Conservation (phyloP, 306 rosid genomes). For the Cyclanthera cordifolia region DNA sequence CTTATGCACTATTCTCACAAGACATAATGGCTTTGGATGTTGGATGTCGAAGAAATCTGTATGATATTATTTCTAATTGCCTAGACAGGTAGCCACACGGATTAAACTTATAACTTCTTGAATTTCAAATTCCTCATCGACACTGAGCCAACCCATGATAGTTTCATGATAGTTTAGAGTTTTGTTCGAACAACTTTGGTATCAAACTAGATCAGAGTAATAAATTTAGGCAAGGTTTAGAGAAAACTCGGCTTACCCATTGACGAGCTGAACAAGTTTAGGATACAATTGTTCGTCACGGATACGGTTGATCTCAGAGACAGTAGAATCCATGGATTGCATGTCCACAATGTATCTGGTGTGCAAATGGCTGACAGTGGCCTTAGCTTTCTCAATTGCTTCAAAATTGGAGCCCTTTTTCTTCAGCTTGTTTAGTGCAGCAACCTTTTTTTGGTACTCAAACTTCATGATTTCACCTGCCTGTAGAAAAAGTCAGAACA, state of each 20-base stretch:
- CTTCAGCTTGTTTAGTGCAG: constrained; percentile 60
- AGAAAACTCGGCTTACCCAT: constrained; percentile 40
- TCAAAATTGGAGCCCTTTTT: constrained; percentile 53
- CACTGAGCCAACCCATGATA: too few relatives aligned
- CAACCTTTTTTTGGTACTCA: constrained; percentile 77
- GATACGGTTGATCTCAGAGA: constrained; percentile 74
- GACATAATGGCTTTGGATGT: too few relatives aligned
- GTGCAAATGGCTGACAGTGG: constrained; percentile 83
- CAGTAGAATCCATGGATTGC: constrained; percentile 98
- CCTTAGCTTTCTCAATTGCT: constrained; percentile 80
- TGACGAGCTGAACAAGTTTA: constrained; percentile 73
- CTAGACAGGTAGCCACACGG: too few relatives aligned
- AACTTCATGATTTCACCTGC: constrained; percentile 87
- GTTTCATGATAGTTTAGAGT: too few relatives aligned
- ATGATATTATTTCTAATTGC: too few relatives aligned
- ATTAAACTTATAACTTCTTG: too few relatives aligned
- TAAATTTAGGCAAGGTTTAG: background rate
- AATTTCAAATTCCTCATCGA: too few relatives aligned
- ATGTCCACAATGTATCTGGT: constrained; percentile 95
- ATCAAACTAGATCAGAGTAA: background rate
- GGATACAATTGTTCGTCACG: constrained; percentile 80
- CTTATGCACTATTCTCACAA: too few relatives aligned
- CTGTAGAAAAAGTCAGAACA: constrained; percentile 28
- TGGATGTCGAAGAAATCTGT: too few relatives aligned
- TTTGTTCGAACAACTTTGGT: background rate